Percentiles rank a stretch among this genome's conserved stretches.
Evolutionary conservation across 352 stramenopile genomes (phyloP).

Genomic region (Lagenidium giganteum): DNA sequence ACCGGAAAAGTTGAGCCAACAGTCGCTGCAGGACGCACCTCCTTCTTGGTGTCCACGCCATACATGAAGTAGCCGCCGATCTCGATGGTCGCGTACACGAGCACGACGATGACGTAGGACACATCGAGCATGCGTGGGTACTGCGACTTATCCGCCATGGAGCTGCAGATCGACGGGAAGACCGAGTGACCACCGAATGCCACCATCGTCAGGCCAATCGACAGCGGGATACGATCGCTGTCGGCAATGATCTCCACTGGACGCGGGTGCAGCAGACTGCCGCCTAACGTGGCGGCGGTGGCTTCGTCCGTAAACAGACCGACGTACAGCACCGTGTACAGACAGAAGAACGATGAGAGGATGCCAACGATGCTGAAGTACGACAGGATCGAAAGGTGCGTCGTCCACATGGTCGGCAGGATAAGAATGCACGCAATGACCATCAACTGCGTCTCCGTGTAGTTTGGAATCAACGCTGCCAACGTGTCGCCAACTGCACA

Average conservation of each 20-base stretch:
- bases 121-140: slow-evolving; percentile 71
- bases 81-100: slow-evolving; percentile 75
- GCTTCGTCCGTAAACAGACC: slow-evolving; percentile 58
- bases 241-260: slow-evolving; percentile 57
- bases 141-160: slow-evolving; percentile 50
- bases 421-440: slow-evolving; percentile 69
- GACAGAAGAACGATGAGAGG: slow-evolving; percentile 77
- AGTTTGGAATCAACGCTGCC: slow-evolving; percentile 61
- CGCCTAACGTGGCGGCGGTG: slow-evolving; percentile 27
- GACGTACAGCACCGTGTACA: slow-evolving; percentile 73
- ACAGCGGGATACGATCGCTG: slow-evolving; percentile 57
- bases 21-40: slow-evolving; percentile 19
- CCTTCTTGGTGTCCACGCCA: slow-evolving; percentile 69
- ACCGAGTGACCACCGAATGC: slow-evolving; percentile 85
- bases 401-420: slow-evolving; percentile 79
- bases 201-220: slow-evolving; percentile 84
- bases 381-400: slow-evolving; percentile 76
- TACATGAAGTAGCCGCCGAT: slow-evolving; percentile 83
- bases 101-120: slow-evolving; percentile 63
- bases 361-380: slow-evolving; percentile 84
- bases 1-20: too few relatives aligned
- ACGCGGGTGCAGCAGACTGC: slow-evolving; percentile 63
- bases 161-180: slow-evolving; percentile 88
- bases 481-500: slow-evolving; percentile 68
- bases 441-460: slow-evolving; percentile 48